A percentile compares a stretch with the other conserved stretches of the same genome.
phyloP scores from a whole-genome alignment of 495 filamentous ascomycete species.

The Talaromyces thailandensis region DNA sequence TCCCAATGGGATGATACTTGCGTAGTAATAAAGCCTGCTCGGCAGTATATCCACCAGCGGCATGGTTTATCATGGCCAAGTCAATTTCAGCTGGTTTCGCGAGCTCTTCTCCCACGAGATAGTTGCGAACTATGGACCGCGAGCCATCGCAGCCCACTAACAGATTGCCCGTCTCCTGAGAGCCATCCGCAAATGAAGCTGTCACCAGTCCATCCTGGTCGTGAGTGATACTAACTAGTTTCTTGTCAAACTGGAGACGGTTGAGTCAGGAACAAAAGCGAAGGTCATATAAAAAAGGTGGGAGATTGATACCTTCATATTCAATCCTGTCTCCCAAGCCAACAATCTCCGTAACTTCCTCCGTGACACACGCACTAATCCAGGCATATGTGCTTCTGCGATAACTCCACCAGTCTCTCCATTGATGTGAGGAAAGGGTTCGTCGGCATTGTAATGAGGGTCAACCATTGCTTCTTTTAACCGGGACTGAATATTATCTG shows the following conservation, averaged over 20 bases:
- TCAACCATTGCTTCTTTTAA: neutral
- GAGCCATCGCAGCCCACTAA: constrained; percentile 18
- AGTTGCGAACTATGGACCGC: constrained; percentile 11
- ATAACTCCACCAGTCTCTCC: neutral
- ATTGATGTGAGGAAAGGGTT: constrained; percentile 1
- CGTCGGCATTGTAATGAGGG: neutral
- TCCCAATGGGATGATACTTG: constrained; percentile 11
- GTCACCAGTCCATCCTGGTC: neutral
- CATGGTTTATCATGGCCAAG: constrained; percentile 9
- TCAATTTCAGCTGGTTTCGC: constrained; percentile 5
- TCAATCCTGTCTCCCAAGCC: neutral
- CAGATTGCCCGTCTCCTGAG: constrained; percentile 7
- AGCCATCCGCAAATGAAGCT: neutral
- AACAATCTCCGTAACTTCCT: neutral
- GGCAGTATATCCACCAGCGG: constrained; percentile 10
- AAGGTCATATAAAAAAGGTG: neutral
- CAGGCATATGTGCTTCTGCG: neutral
- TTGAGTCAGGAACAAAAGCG: neutral
- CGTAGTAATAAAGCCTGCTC: constrained; percentile 21
- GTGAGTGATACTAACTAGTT: neutral
- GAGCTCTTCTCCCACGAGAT: constrained; percentile 8
- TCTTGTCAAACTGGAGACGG: neutral
- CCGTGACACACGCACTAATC: neutral
- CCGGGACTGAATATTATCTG: neutral
- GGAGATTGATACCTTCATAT: neutral